Conservation (phyloP, 371 early-diverging fungal species). For the Synchytrium microbalum region DNA sequence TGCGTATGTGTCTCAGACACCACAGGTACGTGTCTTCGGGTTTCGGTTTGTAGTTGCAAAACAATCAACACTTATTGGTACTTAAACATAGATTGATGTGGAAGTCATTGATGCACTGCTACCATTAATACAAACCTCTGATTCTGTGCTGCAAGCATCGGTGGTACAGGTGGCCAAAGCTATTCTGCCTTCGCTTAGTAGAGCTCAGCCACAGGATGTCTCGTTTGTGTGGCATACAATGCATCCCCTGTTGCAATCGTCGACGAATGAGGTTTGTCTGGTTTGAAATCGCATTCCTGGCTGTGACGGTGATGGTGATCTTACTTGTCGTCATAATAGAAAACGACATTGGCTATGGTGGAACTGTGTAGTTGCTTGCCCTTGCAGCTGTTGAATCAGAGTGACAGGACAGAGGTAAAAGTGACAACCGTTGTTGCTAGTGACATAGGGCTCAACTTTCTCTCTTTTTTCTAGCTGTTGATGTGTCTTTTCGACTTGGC, state of each 20-base stretch:
- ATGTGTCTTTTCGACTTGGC: conserved; percentile 22
- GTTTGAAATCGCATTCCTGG: too few relatives aligned
- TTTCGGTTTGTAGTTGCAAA: too few relatives aligned
- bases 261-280: too few relatives aligned
- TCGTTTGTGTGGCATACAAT: background rate
- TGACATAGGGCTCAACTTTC: background rate
- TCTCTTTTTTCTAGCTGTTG: conserved; percentile 20
- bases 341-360: too few relatives aligned
- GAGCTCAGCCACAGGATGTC: background rate
- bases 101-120: background rate
- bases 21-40: background rate
- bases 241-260: background rate
- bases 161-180: background rate
- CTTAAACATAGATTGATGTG: background rate
- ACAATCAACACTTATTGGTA: too few relatives aligned
- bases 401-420: conserved; percentile 28
- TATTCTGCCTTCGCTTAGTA: background rate
- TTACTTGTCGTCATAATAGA: too few relatives aligned
- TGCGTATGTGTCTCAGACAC: background rate
- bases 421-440: too few relatives aligned
- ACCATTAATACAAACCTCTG: background rate
- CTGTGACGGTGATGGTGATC: too few relatives aligned
- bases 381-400: conserved; percentile 23
- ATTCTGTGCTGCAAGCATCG: background rate
- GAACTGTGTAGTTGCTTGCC: conserved; percentile 28